A percentile compares a stretch with the other conserved stretches of the same genome.
phyloP scores from a whole-genome alignment of 768 basidiomycete species.

The Hirschioporus abietinus region DNA sequence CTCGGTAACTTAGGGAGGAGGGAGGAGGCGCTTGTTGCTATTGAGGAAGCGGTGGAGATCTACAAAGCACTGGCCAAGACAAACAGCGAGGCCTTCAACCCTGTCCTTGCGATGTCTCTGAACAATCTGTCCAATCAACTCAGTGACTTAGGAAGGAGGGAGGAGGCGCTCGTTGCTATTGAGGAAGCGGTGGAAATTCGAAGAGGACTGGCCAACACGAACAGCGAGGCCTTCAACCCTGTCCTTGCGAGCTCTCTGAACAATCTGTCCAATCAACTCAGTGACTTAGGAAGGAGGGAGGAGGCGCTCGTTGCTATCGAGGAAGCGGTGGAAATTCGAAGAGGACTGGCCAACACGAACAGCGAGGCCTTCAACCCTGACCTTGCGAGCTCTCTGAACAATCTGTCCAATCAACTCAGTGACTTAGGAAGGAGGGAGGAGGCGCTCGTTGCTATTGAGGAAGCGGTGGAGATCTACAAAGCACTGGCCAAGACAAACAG shows the following conservation, averaged over 20 bases:
- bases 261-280: constrained; percentile 7
- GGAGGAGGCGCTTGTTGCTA: constrained; percentile 11
- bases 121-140: constrained; percentile 10
- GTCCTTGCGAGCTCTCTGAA: constrained; percentile 5
- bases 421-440: constrained; percentile 8
- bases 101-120: constrained; percentile 6
- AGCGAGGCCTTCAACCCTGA: constrained; percentile 3
- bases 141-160: constrained; percentile 7
- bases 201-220: neutral
- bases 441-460: constrained; percentile 8
- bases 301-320: constrained; percentile 10
- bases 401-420: constrained; percentile 6
- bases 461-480: constrained; percentile 7
- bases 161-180: constrained; percentile 10
- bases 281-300: constrained; percentile 6
- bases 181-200: constrained; percentile 4
- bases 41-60: neutral
- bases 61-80: neutral
- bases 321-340: constrained; percentile 5
- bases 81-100: neutral
- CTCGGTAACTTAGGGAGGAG: constrained; percentile 4
- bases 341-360: neutral
- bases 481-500: neutral
- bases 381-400: constrained; percentile 7
- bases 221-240: constrained; percentile 4